A percentile compares a stretch with the other conserved stretches of the same genome.
Conservation (phyloP, 2,329 filamentous ascomycete genomes). For the Aspergillus vadensis region DNA sequence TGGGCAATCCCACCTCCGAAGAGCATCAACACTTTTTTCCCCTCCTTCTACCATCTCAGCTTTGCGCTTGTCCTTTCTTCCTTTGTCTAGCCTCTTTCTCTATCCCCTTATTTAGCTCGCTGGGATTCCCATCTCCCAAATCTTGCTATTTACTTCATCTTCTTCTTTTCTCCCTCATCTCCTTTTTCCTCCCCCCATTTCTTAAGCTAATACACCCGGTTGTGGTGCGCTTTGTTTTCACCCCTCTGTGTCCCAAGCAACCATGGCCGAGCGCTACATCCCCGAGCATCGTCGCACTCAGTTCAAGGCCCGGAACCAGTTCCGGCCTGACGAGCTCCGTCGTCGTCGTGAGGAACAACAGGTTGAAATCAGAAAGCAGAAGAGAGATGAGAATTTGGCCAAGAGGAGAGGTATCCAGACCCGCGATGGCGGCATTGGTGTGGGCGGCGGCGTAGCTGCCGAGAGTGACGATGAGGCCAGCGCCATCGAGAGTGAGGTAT, state of each 20-base stretch:
- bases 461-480: constrained; percentile 97
- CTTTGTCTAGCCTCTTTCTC: constrained; percentile 9
- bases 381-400: constrained; percentile 97
- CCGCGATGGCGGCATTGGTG: constrained; percentile 65
- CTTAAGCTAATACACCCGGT: constrained; percentile 17
- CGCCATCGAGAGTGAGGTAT: constrained; percentile 94
- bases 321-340: constrained; percentile 98
- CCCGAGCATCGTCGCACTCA: constrained; percentile 98
- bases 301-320: constrained; percentile 99
- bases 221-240: constrained; percentile 35
- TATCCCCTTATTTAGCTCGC: constrained; percentile 15
- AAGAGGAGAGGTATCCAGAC: constrained; percentile 94
- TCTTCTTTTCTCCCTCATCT: constrained; percentile 23
- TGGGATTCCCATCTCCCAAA: constrained; percentile 29
- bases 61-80: constrained; percentile 10
- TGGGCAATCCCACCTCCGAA: constrained; percentile 25
- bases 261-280: constrained; percentile 98
- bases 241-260: constrained; percentile 40
- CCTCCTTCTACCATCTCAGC: constrained; percentile 23
- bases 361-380: constrained; percentile 97
- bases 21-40: constrained; percentile 25
- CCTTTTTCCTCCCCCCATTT: constrained; percentile 15
- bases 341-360: constrained; percentile 98
- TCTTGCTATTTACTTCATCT: constrained; percentile 13
- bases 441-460: constrained; percentile 68